Conservation (phyloP, 257 asterid species). For the Solanum chaucha region DNA sequence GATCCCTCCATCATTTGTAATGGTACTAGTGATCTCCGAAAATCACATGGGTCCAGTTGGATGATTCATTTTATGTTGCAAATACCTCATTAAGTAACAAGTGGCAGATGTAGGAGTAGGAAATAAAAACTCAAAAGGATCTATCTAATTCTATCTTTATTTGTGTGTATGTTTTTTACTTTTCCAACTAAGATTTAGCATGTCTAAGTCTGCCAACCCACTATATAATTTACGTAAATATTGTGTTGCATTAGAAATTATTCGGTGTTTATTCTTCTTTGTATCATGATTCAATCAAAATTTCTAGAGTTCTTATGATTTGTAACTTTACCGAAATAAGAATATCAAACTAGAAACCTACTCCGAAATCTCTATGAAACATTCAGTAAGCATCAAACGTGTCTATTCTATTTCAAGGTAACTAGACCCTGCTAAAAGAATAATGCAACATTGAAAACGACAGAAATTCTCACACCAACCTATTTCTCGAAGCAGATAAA, state of each 20-base stretch:
- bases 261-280: not conserved
- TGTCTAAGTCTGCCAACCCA: not conserved
- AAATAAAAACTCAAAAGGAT: not conserved
- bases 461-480: not conserved
- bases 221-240: not conserved
- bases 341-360: not conserved
- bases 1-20: not conserved
- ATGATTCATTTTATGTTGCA: not conserved
- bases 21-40: not conserved
- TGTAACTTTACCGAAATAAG: not conserved
- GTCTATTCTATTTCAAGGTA: not conserved
- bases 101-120: not conserved
- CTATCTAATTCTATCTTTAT: not conserved
- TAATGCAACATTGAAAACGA: not conserved
- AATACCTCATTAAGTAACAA: not conserved
- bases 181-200: not conserved
- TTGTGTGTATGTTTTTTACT: not conserved
- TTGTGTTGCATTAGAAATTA: not conserved
- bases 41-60: not conserved
- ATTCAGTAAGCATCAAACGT: not conserved
- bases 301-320: not conserved
- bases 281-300: not conserved
- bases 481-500: not conserved
- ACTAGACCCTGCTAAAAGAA: not conserved
- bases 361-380: not conserved